Evolutionary conservation across 495 filamentous ascomycete species (phyloP).

Genomic region (Aspergillus mulundensis): DNA sequence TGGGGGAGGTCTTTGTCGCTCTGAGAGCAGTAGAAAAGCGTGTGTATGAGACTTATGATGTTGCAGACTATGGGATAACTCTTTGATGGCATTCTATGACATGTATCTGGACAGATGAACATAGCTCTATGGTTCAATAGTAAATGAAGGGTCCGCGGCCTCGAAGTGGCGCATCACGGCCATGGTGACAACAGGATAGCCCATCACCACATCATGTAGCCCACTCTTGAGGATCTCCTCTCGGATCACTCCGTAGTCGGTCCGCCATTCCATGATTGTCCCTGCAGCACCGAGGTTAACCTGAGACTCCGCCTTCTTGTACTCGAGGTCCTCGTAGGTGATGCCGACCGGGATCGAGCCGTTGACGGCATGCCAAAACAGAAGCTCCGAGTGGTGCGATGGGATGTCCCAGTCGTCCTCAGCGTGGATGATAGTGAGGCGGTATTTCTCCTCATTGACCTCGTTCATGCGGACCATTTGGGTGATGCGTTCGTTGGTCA

Average conservation of each 20-base stretch:
- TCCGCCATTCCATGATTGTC: constrained; percentile 43
- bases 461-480: constrained; percentile 27
- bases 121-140: too few species aligned
- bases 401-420: constrained; percentile 40
- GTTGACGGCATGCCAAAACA: constrained; percentile 46
- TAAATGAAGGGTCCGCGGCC: constrained; percentile 12
- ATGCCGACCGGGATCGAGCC: constrained; percentile 25
- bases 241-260: constrained; percentile 38
- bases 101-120: constrained; percentile 11
- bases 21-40: constrained; percentile 22
- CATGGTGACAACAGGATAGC: constrained; percentile 44
- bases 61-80: background rate
- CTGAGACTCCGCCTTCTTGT: constrained; percentile 29
- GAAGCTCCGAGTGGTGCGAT: constrained; percentile 32
- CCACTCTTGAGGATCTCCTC: constrained; percentile 50
- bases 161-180: constrained; percentile 41
- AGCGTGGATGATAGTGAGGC: constrained; percentile 30
- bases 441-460: constrained; percentile 23
- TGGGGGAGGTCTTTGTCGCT: constrained; percentile 25
- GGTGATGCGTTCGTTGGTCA: constrained; percentile 38
- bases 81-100: background rate
- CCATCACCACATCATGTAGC: constrained; percentile 50
- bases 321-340: constrained; percentile 33
- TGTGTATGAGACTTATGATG: constrained; percentile 24
- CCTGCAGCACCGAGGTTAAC: constrained; percentile 42